Conservation (phyloP, 441 rosid genomes). For the Theobroma grandiflorum region DNA sequence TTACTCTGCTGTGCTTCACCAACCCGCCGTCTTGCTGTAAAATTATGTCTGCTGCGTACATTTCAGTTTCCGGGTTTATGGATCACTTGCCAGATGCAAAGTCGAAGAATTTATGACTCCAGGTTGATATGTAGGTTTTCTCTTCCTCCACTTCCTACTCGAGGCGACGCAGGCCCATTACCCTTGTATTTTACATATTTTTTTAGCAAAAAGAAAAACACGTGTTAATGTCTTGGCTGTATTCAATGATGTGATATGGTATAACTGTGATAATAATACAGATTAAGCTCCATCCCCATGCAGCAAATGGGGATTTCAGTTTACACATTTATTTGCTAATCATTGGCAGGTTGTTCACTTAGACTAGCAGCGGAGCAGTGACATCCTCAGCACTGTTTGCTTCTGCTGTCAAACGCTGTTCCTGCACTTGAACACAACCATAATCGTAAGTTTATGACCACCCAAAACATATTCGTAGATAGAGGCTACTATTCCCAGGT, state of each 20-base stretch:
- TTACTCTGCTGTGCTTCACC: neutral
- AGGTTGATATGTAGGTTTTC: neutral
- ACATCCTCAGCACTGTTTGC: constrained; percentile 17
- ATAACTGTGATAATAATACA: neutral
- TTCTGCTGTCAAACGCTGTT: neutral
- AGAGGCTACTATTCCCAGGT: neutral
- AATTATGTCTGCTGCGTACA: neutral
- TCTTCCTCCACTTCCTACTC: neutral
- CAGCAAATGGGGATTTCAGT: constrained; percentile 9
- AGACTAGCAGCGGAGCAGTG: neutral
- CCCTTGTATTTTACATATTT: neutral
- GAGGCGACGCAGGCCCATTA: neutral
- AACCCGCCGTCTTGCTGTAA: neutral
- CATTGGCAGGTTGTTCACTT: neutral
- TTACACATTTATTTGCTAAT: neutral
- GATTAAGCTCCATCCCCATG: neutral
- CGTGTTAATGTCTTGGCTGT: neutral
- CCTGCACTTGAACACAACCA: neutral
- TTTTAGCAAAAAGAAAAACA: neutral
- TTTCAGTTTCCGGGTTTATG: neutral
- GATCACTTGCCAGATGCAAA: neutral
- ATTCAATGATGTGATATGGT: neutral
- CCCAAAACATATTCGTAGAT: neutral
- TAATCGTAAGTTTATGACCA: neutral
- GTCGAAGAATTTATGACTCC: constrained; percentile 6